Conservation (phyloP, 768 basidiomycete species). For the Leccinum subgranulosum region DNA sequence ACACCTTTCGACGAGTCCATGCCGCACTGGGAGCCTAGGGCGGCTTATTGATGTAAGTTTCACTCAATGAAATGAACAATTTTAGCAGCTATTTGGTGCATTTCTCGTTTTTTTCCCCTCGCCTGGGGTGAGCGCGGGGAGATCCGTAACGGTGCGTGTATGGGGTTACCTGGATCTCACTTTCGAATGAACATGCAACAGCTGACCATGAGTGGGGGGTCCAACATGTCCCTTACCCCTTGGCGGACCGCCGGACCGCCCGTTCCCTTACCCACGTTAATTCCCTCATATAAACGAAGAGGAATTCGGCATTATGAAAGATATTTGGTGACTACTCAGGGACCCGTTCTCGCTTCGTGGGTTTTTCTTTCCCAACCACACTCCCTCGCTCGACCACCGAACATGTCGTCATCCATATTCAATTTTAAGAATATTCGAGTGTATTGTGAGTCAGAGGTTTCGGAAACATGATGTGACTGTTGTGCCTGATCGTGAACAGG, state of each 20-base stretch:
- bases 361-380: neutral
- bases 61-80: neutral
- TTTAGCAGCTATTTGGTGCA: neutral
- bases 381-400: neutral
- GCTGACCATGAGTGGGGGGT: neutral
- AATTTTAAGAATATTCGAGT: constrained; percentile 56
- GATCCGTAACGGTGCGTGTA: neutral
- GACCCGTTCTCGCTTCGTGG: neutral
- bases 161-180: neutral
- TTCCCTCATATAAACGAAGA: neutral
- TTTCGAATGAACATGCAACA: neutral
- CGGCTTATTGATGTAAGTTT: neutral
- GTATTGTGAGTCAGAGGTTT: constrained; percentile 46
- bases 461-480: neutral
- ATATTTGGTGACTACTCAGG: neutral
- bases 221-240: neutral
- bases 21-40: neutral
- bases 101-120: neutral
- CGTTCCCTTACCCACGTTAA: neutral
- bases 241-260: constrained; percentile 3
- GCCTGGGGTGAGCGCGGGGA: neutral
- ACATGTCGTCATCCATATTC: constrained; percentile 1
- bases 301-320: neutral
- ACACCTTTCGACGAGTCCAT: neutral
- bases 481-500: constrained; percentile 36